phyloP scores from a whole-genome alignment of 345 rosid species.

The Reutealis trisperma region DNA sequence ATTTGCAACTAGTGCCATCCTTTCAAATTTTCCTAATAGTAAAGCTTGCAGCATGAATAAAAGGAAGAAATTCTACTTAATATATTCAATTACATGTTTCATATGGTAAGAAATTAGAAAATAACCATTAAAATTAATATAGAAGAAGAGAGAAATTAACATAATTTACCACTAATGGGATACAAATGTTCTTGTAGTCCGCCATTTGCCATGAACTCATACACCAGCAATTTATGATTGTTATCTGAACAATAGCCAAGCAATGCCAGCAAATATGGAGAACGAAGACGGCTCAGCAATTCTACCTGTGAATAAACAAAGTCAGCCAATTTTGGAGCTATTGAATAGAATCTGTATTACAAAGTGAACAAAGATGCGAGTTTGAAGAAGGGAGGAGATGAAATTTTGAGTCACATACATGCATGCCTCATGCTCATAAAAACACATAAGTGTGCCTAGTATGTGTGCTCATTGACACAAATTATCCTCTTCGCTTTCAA shows the following conservation, averaged over 20 bases:
- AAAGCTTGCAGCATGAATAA: too few relatives aligned
- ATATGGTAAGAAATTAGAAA: too few relatives aligned
- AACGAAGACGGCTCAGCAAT: conserved; percentile 54
- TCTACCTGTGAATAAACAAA: conserved; percentile 52
- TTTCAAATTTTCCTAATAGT: neutral
- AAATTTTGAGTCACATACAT: neutral
- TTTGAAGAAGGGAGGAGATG: neutral
- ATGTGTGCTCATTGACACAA: neutral
- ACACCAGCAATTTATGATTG: conserved; percentile 27
- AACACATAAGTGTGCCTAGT: neutral
- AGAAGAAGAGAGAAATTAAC: neutral
- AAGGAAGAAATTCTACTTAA: neutral
- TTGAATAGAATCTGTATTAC: neutral
- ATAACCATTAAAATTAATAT: too few relatives aligned
- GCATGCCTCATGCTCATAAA: neutral
- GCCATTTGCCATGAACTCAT: conserved; percentile 39
- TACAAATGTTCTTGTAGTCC: conserved; percentile 86
- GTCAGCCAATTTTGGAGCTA: neutral
- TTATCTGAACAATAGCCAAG: conserved; percentile 33
- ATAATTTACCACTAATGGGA: conserved; percentile 57
- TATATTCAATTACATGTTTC: neutral
- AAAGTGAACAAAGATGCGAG: neutral
- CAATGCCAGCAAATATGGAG: conserved; percentile 36
- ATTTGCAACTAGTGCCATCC: too few relatives aligned
- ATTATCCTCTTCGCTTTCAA: neutral